These are phyloP conservation scores for Solanum bulbocastanum DNA, from an alignment of 257 asterid genomes.

Conservation along the genomic window DNA sequence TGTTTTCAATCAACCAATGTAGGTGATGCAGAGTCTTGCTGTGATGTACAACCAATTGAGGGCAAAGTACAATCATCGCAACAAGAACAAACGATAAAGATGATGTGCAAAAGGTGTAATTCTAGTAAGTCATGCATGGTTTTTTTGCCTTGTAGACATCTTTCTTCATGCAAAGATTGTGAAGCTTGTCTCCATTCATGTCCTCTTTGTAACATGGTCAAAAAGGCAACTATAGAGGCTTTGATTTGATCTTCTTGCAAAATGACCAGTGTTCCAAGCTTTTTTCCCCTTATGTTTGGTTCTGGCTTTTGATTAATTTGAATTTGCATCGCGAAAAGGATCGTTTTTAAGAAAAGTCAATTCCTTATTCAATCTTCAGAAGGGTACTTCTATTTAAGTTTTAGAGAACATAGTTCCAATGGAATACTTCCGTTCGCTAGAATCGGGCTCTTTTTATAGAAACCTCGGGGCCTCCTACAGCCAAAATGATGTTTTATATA, in stretches of 20 bases:
- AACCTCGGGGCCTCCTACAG: background rate
- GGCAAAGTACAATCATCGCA: background rate
- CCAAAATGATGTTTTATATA: background rate
- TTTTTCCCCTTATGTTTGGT: background rate
- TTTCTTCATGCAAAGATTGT: constrained; percentile 57
- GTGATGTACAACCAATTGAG: constrained; percentile 7
- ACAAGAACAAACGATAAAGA: background rate
- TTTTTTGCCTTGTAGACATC: constrained; percentile 77
- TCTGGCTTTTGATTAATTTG: background rate
- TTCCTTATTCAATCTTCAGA: background rate
- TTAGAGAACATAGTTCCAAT: background rate
- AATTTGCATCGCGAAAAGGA: background rate
- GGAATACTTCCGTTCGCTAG: background rate
- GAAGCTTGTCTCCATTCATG: constrained; percentile 48
- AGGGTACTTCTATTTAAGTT: background rate
- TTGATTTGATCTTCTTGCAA: constrained; percentile 13
- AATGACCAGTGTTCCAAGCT: background rate
- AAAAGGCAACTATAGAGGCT: constrained; percentile 50
- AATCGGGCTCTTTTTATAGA: background rate
- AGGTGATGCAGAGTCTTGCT: constrained; percentile 60
- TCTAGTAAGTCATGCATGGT: constrained; percentile 39
- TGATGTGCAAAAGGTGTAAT: constrained; percentile 50
- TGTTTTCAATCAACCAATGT: constrained; percentile 8
- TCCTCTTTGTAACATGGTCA: constrained; percentile 49
- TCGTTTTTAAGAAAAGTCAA: background rate